Evolutionary conservation across 352 stramenopile genomes (phyloP).

Genomic region (Globisporangium cylindrosporum): DNA sequence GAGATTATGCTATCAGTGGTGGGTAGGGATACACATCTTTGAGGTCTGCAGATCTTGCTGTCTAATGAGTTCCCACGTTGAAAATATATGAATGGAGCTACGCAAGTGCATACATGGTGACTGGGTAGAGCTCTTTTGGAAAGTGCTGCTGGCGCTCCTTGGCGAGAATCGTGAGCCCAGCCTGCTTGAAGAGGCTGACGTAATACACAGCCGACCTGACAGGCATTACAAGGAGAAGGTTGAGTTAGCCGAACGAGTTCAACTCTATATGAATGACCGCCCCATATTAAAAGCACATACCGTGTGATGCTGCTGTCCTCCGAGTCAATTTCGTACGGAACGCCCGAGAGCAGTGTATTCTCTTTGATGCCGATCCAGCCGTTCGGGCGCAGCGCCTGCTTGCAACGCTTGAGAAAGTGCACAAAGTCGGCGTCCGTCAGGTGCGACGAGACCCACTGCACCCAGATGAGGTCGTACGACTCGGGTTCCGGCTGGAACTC

Average conservation of each 20-base stretch:
- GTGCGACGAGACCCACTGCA: constrained; percentile 96
- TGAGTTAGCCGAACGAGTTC: neutral
- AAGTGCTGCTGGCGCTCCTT: constrained; percentile 90
- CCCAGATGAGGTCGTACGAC: constrained; percentile 95
- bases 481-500: constrained; percentile 70
- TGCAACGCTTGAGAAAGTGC: constrained; percentile 89
- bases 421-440: constrained; percentile 95
- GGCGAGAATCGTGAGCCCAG: constrained; percentile 83
- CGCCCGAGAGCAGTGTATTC: constrained; percentile 77
- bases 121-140: constrained; percentile 93
- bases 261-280: neutral
- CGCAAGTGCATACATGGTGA: constrained; percentile 92
- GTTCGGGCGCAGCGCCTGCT: constrained; percentile 46
- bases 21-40: neutral
- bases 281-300: constrained; percentile 18
- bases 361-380: constrained; percentile 87
- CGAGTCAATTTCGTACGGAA: constrained; percentile 90
- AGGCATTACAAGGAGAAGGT: neutral
- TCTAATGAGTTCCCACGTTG: neutral
- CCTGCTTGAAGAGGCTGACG: constrained; percentile 90
- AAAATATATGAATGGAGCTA: constrained; percentile 18
- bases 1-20: neutral
- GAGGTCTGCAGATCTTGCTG: neutral
- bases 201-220: constrained; percentile 81
- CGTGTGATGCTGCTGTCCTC: constrained; percentile 94